These are phyloP conservation scores for Amphicarpaea edgeworthii DNA, from an alignment of 306 rosid species.

Conservation along the genomic window DNA sequence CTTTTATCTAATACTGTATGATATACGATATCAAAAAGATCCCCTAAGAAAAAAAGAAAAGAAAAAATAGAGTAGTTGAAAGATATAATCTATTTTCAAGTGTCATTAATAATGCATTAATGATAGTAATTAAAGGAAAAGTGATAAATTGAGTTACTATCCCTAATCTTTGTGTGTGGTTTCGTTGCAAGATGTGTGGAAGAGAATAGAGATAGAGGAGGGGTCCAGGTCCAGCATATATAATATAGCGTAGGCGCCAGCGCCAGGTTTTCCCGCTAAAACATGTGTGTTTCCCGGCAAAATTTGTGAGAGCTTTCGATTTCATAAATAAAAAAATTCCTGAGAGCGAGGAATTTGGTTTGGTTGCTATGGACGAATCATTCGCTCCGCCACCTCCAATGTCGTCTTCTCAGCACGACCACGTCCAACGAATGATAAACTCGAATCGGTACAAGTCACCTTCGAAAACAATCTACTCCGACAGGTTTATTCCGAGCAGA, in stretches of 20 bases:
- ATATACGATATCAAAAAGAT: too few species aligned
- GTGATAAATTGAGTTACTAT: background rate
- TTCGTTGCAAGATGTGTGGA: background rate
- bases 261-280: background rate
- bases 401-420: slow-evolving; percentile 47
- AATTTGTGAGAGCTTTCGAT: background rate
- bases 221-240: background rate
- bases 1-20: too few species aligned
- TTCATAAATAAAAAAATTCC: background rate
- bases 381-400: slow-evolving; percentile 37
- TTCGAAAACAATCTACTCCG: slow-evolving; percentile 79
- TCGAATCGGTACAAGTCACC: slow-evolving; percentile 65
- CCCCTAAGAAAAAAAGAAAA: too few species aligned
- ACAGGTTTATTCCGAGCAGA: slow-evolving; percentile 88
- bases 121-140: background rate
- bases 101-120: background rate
- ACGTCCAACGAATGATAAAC: slow-evolving; percentile 76
- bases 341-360: background rate
- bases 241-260: background rate
- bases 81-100: too few species aligned
- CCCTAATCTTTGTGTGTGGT: background rate
- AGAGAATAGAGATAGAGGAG: background rate
- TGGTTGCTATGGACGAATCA: background rate
- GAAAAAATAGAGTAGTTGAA: too few species aligned
- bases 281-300: slow-evolving; percentile 19